Percentiles rank a stretch among this genome's conserved stretches.
phyloP scores from a whole-genome alignment of 2,329 filamentous ascomycete species.

The Exophiala oligosperma region DNA sequence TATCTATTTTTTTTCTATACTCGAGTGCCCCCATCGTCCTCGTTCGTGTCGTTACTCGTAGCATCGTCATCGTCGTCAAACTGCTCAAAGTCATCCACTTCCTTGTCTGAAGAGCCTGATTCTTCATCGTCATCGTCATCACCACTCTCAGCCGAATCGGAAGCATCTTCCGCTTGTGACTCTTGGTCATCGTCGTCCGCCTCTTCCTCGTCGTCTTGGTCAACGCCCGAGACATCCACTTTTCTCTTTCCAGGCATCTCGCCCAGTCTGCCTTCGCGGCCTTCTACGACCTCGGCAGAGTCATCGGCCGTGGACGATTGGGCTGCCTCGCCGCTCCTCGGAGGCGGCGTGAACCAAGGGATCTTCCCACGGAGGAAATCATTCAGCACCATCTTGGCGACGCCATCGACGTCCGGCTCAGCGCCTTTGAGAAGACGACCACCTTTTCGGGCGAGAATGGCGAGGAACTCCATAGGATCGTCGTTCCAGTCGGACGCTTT shows the following conservation, averaged over 20 bases:
- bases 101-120: conserved; percentile 11
- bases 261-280: conserved; percentile 74
- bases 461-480: conserved; percentile 78
- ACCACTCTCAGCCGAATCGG: background rate
- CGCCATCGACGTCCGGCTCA: conserved; percentile 92
- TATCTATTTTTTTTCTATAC: background rate
- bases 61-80: conserved; percentile 23
- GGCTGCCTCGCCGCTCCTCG: conserved; percentile 42
- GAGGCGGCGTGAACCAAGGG: conserved; percentile 90
- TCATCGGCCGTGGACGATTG: background rate
- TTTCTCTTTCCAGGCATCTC: conserved; percentile 82
- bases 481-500: conserved; percentile 62
- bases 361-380: conserved; percentile 95
- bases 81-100: conserved; percentile 12
- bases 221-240: conserved; percentile 53
- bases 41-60: background rate
- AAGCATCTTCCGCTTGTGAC: background rate
- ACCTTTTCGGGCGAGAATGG: conserved; percentile 80
- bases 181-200: background rate
- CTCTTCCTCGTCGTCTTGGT: conserved; percentile 36
- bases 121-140: conserved; percentile 19
- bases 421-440: conserved; percentile 85
- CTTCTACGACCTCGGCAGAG: conserved; percentile 55
- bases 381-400: conserved; percentile 95
- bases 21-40: conserved; percentile 9